These are phyloP conservation scores for Saussurea involucrata DNA, from an alignment of 129 eudicot genomes.

Conservation along the genomic window DNA sequence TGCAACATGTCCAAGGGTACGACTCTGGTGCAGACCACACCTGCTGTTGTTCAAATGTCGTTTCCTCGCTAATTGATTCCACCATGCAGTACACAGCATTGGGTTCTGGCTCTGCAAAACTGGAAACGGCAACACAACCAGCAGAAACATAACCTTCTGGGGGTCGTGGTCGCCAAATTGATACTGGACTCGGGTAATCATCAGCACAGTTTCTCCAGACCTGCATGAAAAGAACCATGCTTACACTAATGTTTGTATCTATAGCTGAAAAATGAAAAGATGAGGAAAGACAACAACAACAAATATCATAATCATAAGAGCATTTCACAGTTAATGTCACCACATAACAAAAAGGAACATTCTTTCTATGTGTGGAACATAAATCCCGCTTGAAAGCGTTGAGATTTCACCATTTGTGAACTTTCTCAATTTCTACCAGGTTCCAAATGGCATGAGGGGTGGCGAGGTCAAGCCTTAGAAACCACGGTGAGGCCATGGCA, in stretches of 20 bases:
- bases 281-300: no score
- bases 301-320: neutral
- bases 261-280: neutral
- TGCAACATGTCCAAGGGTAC: conserved; percentile 94
- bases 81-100: conserved; percentile 50
- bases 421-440: neutral
- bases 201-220: conserved; percentile 97
- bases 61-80: conserved; percentile 60
- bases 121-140: conserved; percentile 77
- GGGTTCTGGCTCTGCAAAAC: conserved; percentile 69
- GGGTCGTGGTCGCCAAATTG: conserved; percentile 94
- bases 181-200: conserved; percentile 61
- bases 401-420: neutral
- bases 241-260: neutral
- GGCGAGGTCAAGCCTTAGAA: no score
- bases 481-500: no score
- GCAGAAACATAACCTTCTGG: conserved; percentile 81
- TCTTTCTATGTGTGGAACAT: neutral
- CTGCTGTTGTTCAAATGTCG: conserved; percentile 74
- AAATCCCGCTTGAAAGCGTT: no score
- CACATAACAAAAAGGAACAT: neutral
- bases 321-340: neutral
- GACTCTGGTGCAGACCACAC: conserved; percentile 93
- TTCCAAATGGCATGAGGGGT: no score
- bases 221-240: conserved; percentile 27